Base-by-base conservation (phyloP, 2,329 filamentous ascomycete genomes). In the Thelonectria rubi region DNA sequence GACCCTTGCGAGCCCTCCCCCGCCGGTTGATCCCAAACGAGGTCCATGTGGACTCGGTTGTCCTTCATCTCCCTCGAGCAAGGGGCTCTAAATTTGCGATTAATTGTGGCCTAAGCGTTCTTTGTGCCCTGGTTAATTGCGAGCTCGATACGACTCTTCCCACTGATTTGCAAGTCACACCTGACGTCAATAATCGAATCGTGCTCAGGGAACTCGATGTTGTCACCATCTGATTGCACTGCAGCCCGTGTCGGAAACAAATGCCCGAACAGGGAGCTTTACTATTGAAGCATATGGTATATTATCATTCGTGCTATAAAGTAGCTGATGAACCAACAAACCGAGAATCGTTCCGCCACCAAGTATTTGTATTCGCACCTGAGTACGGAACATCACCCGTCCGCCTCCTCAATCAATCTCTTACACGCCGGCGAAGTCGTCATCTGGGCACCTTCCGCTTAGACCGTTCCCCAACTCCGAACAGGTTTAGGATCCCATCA, bases 61-160 rank as follows among this genome's bases (percentile, higher is more conserved):
- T 59, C 57, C 57, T 59, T 59, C 50, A 59, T 59, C 50, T 59
- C 57, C 45, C 3, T 18, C 6, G 42, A 30, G 56, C 17, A 53
- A 32, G 56, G 49, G 43, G 37, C 24, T 6, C 14, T 37, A 37
- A 37, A 37, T 37, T 37, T 15, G 34, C 15, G 11, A 15, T 37
- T 10, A 24, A 40, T 39, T 48, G 26, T 21, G 18, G 39, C 26
- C 26, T 30, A 30, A 45, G 32, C 45, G 45, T 15, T 17, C 37
- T 34, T 39, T 26, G 4, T 26, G 18, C 26, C 26, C 40, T 42
- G 34, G 34, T 37, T 15, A 20, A 43, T 9, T 17, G 15, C n/a
- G 11, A 32, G 14, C 45, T 37, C 34, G 34, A 37, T 37, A 37
- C 11, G 34, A 30, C 26, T 30, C 26, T 30, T 30, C 26, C 26